Evolutionary conservation across 768 basidiomycete genomes (phyloP).

Genomic region (Xerocomellus amylosporus): DNA sequence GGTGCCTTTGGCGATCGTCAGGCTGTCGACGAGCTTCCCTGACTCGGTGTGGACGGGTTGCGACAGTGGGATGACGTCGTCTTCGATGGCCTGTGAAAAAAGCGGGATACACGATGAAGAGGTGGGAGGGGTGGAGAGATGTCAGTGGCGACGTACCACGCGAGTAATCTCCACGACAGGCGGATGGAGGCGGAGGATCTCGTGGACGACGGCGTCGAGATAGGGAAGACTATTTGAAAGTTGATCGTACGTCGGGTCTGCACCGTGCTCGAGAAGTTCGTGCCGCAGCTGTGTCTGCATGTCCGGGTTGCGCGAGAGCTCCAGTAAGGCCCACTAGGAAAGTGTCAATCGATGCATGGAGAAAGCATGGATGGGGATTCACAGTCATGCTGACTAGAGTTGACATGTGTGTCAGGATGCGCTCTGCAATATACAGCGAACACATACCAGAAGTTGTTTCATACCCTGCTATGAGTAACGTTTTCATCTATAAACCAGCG

Average conservation of each 20-base stretch:
- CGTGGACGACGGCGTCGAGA: conserved; percentile 50
- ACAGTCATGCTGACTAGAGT: conserved; percentile 19
- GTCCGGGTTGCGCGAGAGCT: conserved; percentile 46
- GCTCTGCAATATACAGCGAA: background rate
- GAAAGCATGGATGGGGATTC: background rate
- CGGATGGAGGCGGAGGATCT: conserved; percentile 43
- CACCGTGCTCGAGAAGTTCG: conserved; percentile 43
- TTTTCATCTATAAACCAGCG: conserved; percentile 11
- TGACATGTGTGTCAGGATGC: background rate
- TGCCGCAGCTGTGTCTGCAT: conserved; percentile 49
- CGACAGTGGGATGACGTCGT: conserved; percentile 57
- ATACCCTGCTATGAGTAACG: conserved; percentile 19
- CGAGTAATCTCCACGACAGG: background rate
- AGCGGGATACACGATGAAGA: conserved; percentile 4
- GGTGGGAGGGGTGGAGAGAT: conserved; percentile 35
- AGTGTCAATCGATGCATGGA: background rate
- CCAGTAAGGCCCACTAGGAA: conserved; percentile 54
- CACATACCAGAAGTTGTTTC: conserved; percentile 22
- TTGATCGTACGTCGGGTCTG: conserved; percentile 35
- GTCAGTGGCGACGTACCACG: background rate
- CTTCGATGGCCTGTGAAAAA: conserved; percentile 39
- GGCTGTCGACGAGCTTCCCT: conserved; percentile 36
- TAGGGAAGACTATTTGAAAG: conserved; percentile 10
- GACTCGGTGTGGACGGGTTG: conserved; percentile 42
- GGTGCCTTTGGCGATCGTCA: conserved; percentile 50